Evolutionary conservation across 345 rosid species (phyloP).

Genomic region (Brassica cretica): DNA sequence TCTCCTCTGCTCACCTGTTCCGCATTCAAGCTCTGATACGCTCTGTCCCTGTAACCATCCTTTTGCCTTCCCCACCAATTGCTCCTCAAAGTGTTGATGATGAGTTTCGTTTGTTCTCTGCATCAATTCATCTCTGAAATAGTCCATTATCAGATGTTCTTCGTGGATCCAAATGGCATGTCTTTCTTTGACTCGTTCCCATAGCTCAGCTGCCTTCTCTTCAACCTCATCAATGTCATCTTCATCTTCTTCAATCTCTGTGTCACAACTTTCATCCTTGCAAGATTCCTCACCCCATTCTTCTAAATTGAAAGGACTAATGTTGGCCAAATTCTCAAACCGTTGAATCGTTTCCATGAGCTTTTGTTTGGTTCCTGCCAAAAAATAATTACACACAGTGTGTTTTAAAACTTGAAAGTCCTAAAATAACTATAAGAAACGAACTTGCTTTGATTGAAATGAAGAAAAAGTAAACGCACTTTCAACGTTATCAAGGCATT

Average conservation of each 20-base stretch:
- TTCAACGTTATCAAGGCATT: conserved; percentile 44
- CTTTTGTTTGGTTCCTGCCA: conserved; percentile 44
- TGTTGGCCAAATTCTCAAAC: conserved; percentile 42
- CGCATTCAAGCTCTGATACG: conserved; percentile 27
- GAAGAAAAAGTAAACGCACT: conserved; percentile 41
- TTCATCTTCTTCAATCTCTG: conserved; percentile 34
- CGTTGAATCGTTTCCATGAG: conserved; percentile 42
- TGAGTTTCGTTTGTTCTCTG: background rate
- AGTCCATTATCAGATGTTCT: conserved; percentile 50
- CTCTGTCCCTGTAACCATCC: conserved; percentile 52
- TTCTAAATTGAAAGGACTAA: conserved; percentile 39
- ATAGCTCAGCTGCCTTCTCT: conserved; percentile 47
- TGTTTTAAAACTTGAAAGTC: conserved; percentile 5
- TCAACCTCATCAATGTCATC: conserved; percentile 30
- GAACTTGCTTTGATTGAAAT: conserved; percentile 16
- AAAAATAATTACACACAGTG: conserved; percentile 11
- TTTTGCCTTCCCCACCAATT: conserved; percentile 42
- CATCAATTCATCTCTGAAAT: conserved; percentile 49
- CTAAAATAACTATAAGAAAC: background rate
- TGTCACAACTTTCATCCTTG: conserved; percentile 17
- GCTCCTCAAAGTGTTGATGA: conserved; percentile 9
- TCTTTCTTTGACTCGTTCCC: conserved; percentile 43
- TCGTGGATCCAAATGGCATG: conserved; percentile 34
- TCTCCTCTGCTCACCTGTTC: conserved; percentile 33
- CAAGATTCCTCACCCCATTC: conserved; percentile 37